A percentile compares a stretch with the other conserved stretches of the same genome.
phyloP scores from a whole-genome alignment of 2,329 filamentous ascomycete species.

The Biscogniauxia mediterranea region DNA sequence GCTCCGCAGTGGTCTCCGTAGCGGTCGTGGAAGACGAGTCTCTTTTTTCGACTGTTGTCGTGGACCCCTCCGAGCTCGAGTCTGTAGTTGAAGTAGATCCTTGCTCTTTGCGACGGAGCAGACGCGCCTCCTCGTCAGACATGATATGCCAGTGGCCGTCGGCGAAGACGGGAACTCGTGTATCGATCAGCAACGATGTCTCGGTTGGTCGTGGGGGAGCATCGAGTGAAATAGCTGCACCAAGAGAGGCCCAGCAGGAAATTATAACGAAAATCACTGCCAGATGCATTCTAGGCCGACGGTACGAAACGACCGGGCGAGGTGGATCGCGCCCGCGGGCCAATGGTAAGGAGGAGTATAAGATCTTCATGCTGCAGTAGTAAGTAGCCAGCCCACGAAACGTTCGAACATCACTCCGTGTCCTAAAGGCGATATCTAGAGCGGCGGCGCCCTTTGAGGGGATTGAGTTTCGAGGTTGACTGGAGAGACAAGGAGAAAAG shows the following conservation, averaged over 20 bases:
- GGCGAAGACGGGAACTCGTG: slow-evolving; percentile 33
- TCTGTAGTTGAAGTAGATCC: slow-evolving; percentile 5
- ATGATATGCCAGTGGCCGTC: slow-evolving; percentile 38
- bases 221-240: slow-evolving; percentile 26
- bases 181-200: slow-evolving; percentile 36
- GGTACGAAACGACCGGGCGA: slow-evolving; percentile 26
- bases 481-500: not conserved
- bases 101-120: slow-evolving; percentile 20
- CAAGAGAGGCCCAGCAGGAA: slow-evolving; percentile 27
- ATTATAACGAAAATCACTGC: slow-evolving; percentile 34
- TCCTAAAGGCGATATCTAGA: slow-evolving; percentile 11
- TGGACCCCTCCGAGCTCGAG: slow-evolving; percentile 10
- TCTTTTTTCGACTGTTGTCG: slow-evolving; percentile 33
- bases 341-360: slow-evolving; percentile 15
- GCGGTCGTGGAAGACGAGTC: slow-evolving; percentile 30
- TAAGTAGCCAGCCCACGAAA: slow-evolving; percentile 24
- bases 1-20: slow-evolving; percentile 7
- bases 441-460: not conserved
- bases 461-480: not conserved
- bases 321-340: slow-evolving; percentile 19
- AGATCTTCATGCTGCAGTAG: slow-evolving; percentile 21
- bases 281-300: slow-evolving; percentile 23
- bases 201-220: slow-evolving; percentile 27
- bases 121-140: slow-evolving; percentile 35
- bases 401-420: slow-evolving; percentile 24